These are phyloP conservation scores for Moesziomyces globuligerus DNA, from an alignment of 1,284 basidiomycete genomes.

Conservation along the genomic window DNA sequence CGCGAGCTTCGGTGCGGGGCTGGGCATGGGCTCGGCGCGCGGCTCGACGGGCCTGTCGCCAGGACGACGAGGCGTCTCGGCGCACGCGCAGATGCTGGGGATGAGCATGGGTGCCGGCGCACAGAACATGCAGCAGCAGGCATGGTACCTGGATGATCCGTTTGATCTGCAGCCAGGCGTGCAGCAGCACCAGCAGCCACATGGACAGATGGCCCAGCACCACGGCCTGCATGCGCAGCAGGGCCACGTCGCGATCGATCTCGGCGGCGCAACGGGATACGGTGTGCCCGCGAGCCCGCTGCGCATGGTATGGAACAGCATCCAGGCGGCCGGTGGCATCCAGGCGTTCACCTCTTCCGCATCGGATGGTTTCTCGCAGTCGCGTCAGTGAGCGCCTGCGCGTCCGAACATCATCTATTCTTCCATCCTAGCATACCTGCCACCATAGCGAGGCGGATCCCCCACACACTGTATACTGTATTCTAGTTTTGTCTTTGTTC, in stretches of 20 bases:
- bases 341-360: conserved; percentile 40
- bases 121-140: conserved; percentile 28
- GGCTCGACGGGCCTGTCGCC: conserved; percentile 42
- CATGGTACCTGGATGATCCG: conserved; percentile 44
- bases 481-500: too few relatives aligned
- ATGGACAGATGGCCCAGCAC: conserved; percentile 31
- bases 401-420: not conserved
- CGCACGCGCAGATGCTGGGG: conserved; percentile 25
- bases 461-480: too few relatives aligned
- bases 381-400: conserved; percentile 18
- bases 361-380: conserved; percentile 17
- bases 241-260: conserved; percentile 8
- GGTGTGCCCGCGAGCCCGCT: conserved; percentile 26
- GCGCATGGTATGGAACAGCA: conserved; percentile 47
- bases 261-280: not conserved
- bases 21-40: conserved; percentile 43
- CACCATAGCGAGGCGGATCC: too few relatives aligned
- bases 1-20: conserved; percentile 30
- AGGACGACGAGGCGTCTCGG: conserved; percentile 27
- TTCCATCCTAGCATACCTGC: too few relatives aligned
- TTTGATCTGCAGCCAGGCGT: conserved; percentile 43
- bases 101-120: conserved; percentile 30
- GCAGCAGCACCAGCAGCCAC: conserved; percentile 31
- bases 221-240: conserved; percentile 19
- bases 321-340: conserved; percentile 46